phyloP scores from a whole-genome alignment of 345 rosid genomes.

The Linum trigynum region DNA sequence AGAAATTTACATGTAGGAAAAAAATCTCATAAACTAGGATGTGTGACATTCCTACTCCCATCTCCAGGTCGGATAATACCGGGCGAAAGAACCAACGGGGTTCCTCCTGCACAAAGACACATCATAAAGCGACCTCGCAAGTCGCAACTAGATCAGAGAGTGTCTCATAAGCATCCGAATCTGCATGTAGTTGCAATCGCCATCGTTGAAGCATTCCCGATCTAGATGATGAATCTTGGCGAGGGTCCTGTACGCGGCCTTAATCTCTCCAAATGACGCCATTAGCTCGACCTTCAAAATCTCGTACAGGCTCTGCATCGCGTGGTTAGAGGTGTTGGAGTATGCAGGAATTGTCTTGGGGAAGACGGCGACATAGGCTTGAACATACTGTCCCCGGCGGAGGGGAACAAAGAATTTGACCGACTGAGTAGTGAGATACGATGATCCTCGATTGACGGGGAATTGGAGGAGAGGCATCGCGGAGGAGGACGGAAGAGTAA shows the following conservation, averaged over 20 bases:
- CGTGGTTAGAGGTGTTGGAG: not conserved
- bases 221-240: constrained; percentile 63
- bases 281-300: constrained; percentile 16
- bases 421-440: not conserved
- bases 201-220: constrained; percentile 19
- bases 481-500: not conserved
- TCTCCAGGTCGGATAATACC: constrained; percentile 36
- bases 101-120: constrained; percentile 29
- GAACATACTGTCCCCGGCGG: not conserved
- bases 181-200: constrained; percentile 54
- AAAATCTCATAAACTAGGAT: too few relatives aligned
- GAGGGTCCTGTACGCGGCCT: constrained; percentile 20
- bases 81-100: constrained; percentile 15
- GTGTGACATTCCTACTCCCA: constrained; percentile 30
- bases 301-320: constrained; percentile 13
- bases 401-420: not conserved
- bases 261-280: constrained; percentile 14
- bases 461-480: not conserved
- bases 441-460: not conserved
- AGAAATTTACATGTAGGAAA: too few relatives aligned
- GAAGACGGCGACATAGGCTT: constrained; percentile 4
- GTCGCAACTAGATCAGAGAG: constrained; percentile 45
- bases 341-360: not conserved
- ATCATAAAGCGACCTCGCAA: constrained; percentile 61
- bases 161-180: constrained; percentile 67